Conservation (phyloP, 108 stramenopile species). For the Skeletonema costatum region DNA sequence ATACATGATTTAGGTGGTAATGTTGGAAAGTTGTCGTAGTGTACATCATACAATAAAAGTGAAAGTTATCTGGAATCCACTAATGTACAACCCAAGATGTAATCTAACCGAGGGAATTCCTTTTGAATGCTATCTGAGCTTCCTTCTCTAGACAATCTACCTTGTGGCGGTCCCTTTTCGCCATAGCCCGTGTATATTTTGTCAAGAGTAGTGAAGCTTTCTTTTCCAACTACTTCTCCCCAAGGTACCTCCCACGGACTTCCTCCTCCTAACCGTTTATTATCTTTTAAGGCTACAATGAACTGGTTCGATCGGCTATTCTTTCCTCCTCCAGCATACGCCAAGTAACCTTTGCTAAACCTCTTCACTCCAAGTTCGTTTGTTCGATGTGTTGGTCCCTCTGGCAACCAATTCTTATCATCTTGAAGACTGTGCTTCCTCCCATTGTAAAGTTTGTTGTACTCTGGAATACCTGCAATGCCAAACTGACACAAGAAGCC, state of each 20-base stretch:
- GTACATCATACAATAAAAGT: not conserved
- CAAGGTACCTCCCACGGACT: slow-evolving; percentile 82
- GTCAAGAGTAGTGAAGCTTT: slow-evolving; percentile 56
- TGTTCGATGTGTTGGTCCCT: slow-evolving; percentile 63
- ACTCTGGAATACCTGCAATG: slow-evolving; percentile 58
- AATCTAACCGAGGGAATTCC: slow-evolving; percentile 61
- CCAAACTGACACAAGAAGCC: slow-evolving; percentile 90
- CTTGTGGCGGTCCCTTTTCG: slow-evolving; percentile 60
- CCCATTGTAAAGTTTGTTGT: slow-evolving; percentile 42
- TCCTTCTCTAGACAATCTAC: slow-evolving; percentile 44
- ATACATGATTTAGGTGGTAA: slow-evolving; percentile 53
- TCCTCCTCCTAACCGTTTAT: slow-evolving; percentile 67
- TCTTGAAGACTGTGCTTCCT: slow-evolving; percentile 47
- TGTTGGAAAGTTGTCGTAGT: slow-evolving; percentile 31
- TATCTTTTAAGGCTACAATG: slow-evolving; percentile 64
- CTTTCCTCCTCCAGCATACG: slow-evolving; percentile 74
- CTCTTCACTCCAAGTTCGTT: slow-evolving; percentile 73
- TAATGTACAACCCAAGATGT: slow-evolving; percentile 53
- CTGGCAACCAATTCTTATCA: slow-evolving; percentile 84
- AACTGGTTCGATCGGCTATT: slow-evolving; percentile 67
- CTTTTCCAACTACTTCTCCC: slow-evolving; percentile 64
- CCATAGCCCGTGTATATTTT: slow-evolving; percentile 68
- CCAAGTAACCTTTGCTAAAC: slow-evolving; percentile 74
- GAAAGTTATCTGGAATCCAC: slow-evolving; percentile 35
- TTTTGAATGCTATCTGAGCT: slow-evolving; percentile 34